Conservation (phyloP, 106 monocot genomes). For the Dioscorea zingiberensis region DNA sequence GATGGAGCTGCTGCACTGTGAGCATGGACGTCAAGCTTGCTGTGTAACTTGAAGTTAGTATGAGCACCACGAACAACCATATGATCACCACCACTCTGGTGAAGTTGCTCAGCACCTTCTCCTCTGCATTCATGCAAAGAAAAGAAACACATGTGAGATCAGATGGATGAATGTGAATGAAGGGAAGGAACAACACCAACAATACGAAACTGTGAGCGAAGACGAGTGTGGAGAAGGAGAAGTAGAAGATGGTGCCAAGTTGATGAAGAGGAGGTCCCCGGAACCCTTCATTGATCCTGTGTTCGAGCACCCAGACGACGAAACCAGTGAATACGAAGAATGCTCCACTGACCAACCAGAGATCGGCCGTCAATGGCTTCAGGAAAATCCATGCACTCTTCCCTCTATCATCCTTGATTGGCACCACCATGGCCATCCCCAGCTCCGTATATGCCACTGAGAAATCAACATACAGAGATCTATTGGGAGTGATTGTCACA, state of each 20-base stretch:
- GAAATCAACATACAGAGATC: constrained; percentile 12
- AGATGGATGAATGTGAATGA: too few species aligned
- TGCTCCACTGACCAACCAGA: constrained; percentile 7
- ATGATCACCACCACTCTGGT: constrained; percentile 58
- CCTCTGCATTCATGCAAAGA: constrained; percentile 8
- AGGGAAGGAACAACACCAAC: too few species aligned
- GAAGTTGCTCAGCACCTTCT: constrained; percentile 39
- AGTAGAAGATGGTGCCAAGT: constrained; percentile 8
- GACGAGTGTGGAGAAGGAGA: constrained; percentile 15
- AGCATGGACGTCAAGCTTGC: constrained; percentile 75
- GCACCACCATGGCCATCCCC: constrained; percentile 17
- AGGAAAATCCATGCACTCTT: constrained; percentile 13
- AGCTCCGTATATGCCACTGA: constrained; percentile 15
- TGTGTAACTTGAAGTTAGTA: constrained; percentile 70
- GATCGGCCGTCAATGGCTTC: neutral
- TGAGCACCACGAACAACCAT: constrained; percentile 81
- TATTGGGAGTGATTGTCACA: constrained; percentile 6
- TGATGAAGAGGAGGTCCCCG: neutral
- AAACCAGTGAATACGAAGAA: constrained; percentile 18
- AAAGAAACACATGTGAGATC: neutral
- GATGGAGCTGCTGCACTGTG: constrained; percentile 60
- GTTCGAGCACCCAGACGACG: constrained; percentile 14
- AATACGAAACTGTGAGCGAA: constrained; percentile 17
- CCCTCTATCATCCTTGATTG: neutral
- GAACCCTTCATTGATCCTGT: constrained; percentile 3